Conservation (phyloP, 1,284 basidiomycete genomes). For the Papiliotrema nemorosa region DNA sequence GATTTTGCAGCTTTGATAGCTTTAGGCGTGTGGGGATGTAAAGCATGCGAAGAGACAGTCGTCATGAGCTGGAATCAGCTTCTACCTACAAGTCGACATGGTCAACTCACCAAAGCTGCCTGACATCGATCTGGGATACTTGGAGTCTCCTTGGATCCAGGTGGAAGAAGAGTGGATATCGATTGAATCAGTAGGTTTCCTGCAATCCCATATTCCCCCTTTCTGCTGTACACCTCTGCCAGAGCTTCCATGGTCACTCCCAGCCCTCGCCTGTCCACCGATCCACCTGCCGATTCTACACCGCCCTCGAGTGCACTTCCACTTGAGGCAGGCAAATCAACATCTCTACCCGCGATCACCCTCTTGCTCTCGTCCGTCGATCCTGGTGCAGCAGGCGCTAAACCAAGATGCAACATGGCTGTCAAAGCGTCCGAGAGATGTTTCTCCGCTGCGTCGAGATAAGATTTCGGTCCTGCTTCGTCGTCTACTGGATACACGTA, state of each 20-base stretch:
- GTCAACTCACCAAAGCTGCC: slow-evolving; percentile 33
- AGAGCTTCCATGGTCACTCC: slow-evolving; percentile 49
- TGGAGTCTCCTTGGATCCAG: slow-evolving; percentile 19
- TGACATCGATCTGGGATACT: slow-evolving; percentile 43
- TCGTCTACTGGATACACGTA: slow-evolving; percentile 15
- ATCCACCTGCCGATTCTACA: slow-evolving; percentile 20
- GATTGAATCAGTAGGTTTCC: slow-evolving; percentile 46
- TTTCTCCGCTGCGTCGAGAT: slow-evolving; percentile 36
- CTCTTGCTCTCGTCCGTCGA: background rate
- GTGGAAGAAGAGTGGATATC: slow-evolving; percentile 41
- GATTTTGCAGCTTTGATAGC: slow-evolving; percentile 38
- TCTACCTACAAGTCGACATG: background rate
- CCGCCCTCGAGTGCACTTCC: background rate
- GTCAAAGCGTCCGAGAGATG: slow-evolving; percentile 37
- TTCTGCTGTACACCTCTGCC: slow-evolving; percentile 44
- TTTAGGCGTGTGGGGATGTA: slow-evolving; percentile 33
- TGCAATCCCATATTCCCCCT: slow-evolving; percentile 37
- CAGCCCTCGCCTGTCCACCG: slow-evolving; percentile 42
- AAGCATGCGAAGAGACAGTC: slow-evolving; percentile 41
- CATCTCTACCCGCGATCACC: slow-evolving; percentile 35
- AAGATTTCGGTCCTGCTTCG: slow-evolving; percentile 7
- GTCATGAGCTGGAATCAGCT: slow-evolving; percentile 41
- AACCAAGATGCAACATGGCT: slow-evolving; percentile 39
- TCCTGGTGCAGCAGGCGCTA: slow-evolving; percentile 3
- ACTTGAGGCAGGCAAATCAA: slow-evolving; percentile 19